Evolutionary conservation across 2,329 filamentous ascomycete species (phyloP).

Genomic region (Epichloe uncinata): DNA sequence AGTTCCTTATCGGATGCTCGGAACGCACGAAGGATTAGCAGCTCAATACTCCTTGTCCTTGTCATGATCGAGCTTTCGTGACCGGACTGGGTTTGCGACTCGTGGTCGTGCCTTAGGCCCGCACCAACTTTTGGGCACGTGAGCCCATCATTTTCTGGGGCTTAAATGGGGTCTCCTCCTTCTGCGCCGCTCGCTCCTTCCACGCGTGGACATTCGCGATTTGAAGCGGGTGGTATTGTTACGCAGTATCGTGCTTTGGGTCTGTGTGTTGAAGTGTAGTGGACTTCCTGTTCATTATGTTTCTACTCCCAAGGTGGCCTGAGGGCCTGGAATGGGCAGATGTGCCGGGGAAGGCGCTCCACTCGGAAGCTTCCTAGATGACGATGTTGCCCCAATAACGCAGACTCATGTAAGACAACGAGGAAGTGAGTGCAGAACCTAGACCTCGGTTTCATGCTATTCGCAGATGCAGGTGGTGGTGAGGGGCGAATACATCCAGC

Average conservation of each 20-base stretch:
- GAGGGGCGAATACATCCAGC: too few relatives aligned
- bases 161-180: not conserved
- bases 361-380: not conserved
- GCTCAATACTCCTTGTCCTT: not conserved
- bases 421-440: too few relatives aligned
- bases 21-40: too few relatives aligned
- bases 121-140: constrained; percentile 2
- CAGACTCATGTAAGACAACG: not conserved
- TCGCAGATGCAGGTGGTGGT: too few relatives aligned
- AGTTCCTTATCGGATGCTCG: not conserved
- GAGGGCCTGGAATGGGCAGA: not conserved
- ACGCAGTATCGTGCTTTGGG: too few relatives aligned
- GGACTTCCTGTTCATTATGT: too few relatives aligned
- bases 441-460: too few relatives aligned
- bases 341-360: not conserved
- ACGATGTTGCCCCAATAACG: not conserved
- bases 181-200: too few relatives aligned
- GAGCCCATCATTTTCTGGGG: not conserved
- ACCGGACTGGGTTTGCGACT: not conserved
- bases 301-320: not conserved
- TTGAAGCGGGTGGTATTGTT: too few relatives aligned
- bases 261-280: too few relatives aligned
- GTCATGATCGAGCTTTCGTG: not conserved
- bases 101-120: not conserved
- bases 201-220: too few relatives aligned